These are phyloP conservation scores for Aegle marmelos DNA, from an alignment of 345 rosid genomes.

Conservation along the genomic window DNA sequence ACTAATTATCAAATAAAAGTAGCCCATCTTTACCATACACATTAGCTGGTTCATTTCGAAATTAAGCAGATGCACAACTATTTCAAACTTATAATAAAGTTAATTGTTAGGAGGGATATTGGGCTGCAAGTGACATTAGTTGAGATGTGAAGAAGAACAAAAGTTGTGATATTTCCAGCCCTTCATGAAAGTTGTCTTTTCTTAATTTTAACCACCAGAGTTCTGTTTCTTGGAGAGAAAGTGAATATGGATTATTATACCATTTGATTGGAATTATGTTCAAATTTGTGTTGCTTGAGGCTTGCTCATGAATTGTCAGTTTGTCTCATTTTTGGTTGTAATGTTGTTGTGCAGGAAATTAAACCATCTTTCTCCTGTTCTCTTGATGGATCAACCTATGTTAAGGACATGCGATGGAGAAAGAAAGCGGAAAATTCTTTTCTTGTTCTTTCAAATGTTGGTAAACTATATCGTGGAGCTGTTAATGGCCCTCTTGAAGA, in stretches of 20 bases:
- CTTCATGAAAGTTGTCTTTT: no score
- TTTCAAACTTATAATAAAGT: not conserved
- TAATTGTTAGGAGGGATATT: not conserved
- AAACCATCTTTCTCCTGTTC: slow-evolving; percentile 51
- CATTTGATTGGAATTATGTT: not conserved
- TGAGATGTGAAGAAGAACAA: not conserved
- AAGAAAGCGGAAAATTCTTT: slow-evolving; percentile 52
- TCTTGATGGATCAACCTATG: slow-evolving; percentile 43
- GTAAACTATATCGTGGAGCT: slow-evolving; percentile 61
- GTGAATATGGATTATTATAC: not conserved
- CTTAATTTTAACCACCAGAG: not conserved
- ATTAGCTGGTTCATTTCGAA: no score
- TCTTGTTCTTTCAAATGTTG: slow-evolving; percentile 56
- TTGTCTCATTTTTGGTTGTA: not conserved
- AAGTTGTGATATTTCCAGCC: not conserved
- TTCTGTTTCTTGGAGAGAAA: not conserved
- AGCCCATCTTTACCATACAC: no score
- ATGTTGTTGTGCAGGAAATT: slow-evolving; percentile 39
- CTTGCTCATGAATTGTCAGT: not conserved
- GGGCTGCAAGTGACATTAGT: not conserved
- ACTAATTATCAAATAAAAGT: not conserved
- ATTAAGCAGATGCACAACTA: not conserved
- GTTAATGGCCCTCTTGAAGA: slow-evolving; percentile 38
- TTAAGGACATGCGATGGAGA: slow-evolving; percentile 76
- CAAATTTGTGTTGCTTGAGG: not conserved